phyloP scores from a whole-genome alignment of 768 basidiomycete genomes.

The Coprinellus micaceus region DNA sequence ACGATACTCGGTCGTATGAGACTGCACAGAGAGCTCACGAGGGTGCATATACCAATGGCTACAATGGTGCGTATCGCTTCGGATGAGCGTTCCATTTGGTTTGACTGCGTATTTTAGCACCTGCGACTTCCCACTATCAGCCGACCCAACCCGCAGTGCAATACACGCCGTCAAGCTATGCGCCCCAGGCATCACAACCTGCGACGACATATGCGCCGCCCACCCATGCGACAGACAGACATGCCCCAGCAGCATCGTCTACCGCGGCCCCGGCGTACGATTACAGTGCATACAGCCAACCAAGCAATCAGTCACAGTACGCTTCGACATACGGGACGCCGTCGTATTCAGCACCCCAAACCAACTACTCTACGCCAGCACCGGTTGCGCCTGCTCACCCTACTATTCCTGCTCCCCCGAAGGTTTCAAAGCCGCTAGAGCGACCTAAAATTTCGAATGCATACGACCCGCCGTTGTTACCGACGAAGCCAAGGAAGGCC shows the following conservation, averaged over 20 bases:
- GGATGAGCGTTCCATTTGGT: neutral
- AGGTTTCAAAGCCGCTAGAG: conserved; percentile 36
- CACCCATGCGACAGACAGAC: neutral
- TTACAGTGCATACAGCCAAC: conserved; percentile 6
- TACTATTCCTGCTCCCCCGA: conserved; percentile 12
- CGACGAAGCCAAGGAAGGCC: conserved; percentile 21
- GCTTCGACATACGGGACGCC: conserved; percentile 20
- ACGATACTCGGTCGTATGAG: neutral
- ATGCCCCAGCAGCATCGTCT: conserved; percentile 4
- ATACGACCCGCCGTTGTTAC: conserved; percentile 73
- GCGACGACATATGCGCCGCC: neutral
- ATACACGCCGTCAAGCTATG: conserved; percentile 5
- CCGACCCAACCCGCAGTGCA: neutral
- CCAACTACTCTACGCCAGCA: neutral
- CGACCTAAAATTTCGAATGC: conserved; percentile 68
- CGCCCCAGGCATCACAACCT: conserved; percentile 5
- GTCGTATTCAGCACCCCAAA: conserved; percentile 26
- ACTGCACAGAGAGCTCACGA: neutral
- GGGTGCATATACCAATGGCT: neutral
- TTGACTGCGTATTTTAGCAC: neutral
- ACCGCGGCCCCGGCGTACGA: conserved; percentile 1
- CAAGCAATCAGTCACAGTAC: conserved; percentile 4
- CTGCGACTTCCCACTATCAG: neutral
- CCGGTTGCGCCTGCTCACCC: conserved; percentile 9
- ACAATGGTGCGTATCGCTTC: neutral